Conservation (phyloP, 2,329 filamentous ascomycete species). For the Ceratocystis destructans region DNA sequence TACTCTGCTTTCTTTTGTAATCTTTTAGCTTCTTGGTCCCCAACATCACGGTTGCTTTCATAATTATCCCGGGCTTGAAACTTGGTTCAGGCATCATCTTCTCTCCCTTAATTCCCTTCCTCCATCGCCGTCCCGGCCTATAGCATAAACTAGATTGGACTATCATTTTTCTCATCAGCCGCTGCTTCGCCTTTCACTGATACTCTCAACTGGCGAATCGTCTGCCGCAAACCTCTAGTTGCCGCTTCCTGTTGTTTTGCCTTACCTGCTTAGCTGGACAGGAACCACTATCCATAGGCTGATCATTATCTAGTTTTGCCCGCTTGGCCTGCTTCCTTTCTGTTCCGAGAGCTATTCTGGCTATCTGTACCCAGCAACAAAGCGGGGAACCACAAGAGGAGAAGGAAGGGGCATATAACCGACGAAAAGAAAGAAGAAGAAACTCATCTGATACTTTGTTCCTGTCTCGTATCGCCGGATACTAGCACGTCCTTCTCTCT, state of each 20-base stretch:
- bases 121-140: neutral
- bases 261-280: neutral
- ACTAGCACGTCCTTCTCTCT: neutral
- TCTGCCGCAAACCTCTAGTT: neutral
- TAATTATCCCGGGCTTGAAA: neutral
- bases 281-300: neutral
- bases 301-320: neutral
- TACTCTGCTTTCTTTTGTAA: neutral
- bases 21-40: neutral
- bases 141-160: neutral
- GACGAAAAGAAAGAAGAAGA: neutral
- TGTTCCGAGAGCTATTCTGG: neutral
- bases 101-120: neutral
- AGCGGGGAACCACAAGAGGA: neutral
- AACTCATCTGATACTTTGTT: constrained; percentile 1
- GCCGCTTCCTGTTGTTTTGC: neutral
- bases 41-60: neutral
- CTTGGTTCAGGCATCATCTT: neutral
- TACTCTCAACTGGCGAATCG: constrained; percentile 2
- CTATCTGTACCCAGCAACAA: neutral
- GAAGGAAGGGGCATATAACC: neutral
- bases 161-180: neutral
- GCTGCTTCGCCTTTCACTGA: neutral
- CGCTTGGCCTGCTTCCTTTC: neutral
- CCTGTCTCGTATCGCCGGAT: neutral